Base-by-base conservation (phyloP, 2,329 filamentous ascomycete species). In the Penicillium sp. region DNA sequence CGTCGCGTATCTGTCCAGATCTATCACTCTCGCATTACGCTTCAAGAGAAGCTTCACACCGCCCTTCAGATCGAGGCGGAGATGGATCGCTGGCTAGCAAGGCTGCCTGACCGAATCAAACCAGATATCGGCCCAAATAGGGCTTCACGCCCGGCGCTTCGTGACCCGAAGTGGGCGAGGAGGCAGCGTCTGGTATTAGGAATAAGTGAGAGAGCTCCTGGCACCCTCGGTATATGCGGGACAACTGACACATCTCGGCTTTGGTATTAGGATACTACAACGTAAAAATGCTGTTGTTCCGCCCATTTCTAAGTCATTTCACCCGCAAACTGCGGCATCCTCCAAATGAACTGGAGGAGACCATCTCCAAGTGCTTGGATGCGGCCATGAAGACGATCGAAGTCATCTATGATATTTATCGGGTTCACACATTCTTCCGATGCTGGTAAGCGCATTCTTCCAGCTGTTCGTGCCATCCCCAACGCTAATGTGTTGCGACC, bases 1-100 rank as follows among this genome's bases (percentile, higher is more conserved):
- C 64, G 70, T 24, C 61, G 62, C 8, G 66, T 71, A 1, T 70
- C 67, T 4, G 57, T 71, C n/a, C 62, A 66, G n/a, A 64, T 72
- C 1, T 72, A 73, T 43, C 66, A 69, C 24, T 61, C 61, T 4
- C 59, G 61, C 5, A 61, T 65, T 2, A 61, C 61, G 12, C 46
- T 70, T 32, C 57, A 62, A 26, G 63, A 70, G 43, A 71, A 68
- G 48, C 55, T 73, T 6, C 55, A 59, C 9, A 47, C 63, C 12
- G 66, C 66, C 9, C 56, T 67, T 7, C 53, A 66, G 9, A 68
- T 72, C 12, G 69, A 72, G 45, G 53, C 52, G 26, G 63, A 68
- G 36, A 54, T 73, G 46, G 60, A 70, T 41, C 46, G 47, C 3
- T 72, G 69, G 69, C 56, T 66, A n/a, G 51, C 59, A 9, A 54